Evolutionary conservation across 2,329 filamentous ascomycete species (phyloP).

Genomic region (Beauveria sp.): DNA sequence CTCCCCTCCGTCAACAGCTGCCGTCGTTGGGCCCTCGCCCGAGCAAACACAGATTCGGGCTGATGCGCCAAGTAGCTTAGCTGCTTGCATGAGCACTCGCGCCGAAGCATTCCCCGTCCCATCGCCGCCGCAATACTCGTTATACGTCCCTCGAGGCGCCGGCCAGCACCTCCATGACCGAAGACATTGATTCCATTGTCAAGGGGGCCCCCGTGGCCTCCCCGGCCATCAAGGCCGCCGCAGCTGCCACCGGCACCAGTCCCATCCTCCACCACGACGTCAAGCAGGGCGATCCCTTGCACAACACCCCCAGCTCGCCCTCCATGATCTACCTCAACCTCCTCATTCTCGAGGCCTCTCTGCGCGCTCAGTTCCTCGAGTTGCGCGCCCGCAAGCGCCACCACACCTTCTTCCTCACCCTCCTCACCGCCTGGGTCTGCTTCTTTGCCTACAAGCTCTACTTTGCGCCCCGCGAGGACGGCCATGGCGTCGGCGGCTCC

Average conservation of each 20-base stretch:
- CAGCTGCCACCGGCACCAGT: slow-evolving; percentile 26
- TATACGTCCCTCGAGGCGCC: background rate
- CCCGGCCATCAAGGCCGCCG: slow-evolving; percentile 16
- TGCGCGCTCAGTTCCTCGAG: slow-evolving; percentile 88
- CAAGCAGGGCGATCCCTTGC: slow-evolving; percentile 61
- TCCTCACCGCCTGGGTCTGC: slow-evolving; percentile 72
- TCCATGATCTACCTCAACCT: slow-evolving; percentile 98
- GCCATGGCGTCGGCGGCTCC: slow-evolving; percentile 79
- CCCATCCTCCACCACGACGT: slow-evolving; percentile 35
- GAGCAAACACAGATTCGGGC: background rate
- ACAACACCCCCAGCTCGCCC: slow-evolving; percentile 77
- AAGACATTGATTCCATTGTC: slow-evolving; percentile 77
- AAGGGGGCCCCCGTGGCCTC: slow-evolving; percentile 51
- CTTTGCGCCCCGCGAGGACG: slow-evolving; percentile 92
- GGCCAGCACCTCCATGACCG: slow-evolving; percentile 43
- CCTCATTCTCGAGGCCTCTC: slow-evolving; percentile 87
- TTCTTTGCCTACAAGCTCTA: slow-evolving; percentile 88
- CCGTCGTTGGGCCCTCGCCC: background rate
- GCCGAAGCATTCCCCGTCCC: no score
- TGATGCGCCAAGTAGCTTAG: background rate
- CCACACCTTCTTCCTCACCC: slow-evolving; percentile 82
- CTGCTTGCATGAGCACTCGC: background rate
- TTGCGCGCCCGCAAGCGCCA: slow-evolving; percentile 81
- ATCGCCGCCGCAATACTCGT: background rate
- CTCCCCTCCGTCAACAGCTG: background rate